Evolutionary conservation across 345 rosid genomes (phyloP).

Genomic region (Lenwebbia sp.): DNA sequence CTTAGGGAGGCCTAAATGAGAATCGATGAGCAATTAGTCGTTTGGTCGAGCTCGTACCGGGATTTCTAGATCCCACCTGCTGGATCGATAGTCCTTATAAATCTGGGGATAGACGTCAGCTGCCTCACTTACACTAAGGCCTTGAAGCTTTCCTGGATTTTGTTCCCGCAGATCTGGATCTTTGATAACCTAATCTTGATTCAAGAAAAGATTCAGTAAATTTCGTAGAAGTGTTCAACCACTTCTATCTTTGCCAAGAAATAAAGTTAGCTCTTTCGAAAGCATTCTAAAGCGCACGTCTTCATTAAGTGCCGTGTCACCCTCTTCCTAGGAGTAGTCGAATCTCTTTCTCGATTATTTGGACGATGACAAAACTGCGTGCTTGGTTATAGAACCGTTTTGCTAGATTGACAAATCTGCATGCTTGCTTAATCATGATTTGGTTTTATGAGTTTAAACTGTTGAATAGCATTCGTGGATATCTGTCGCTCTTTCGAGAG

Average conservation of each 20-base stretch:
- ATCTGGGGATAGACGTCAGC: neutral
- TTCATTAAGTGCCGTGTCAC: neutral
- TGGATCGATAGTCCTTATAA: neutral
- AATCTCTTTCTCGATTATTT: neutral
- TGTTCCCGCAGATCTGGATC: constrained; percentile 12
- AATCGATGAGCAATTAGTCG: neutral
- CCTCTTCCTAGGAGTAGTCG: neutral
- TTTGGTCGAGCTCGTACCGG: neutral
- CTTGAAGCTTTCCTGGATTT: constrained; percentile 12
- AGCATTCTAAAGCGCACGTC: neutral
- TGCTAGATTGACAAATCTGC: neutral
- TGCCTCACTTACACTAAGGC: neutral
- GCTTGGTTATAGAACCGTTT: neutral
- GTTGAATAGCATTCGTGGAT: neutral
- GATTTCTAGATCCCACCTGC: neutral
- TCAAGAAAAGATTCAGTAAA: neutral
- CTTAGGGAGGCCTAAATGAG: neutral
- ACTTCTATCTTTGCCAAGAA: neutral
- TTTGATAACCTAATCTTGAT: neutral
- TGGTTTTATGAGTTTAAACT: neutral
- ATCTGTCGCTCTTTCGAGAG: neutral
- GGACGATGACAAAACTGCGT: neutral
- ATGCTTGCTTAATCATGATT: neutral
- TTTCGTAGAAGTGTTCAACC: neutral
- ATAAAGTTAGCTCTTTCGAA: neutral